Conservation (phyloP, 805 yeast genomes). For the Wickerhamomyces tratensis region DNA sequence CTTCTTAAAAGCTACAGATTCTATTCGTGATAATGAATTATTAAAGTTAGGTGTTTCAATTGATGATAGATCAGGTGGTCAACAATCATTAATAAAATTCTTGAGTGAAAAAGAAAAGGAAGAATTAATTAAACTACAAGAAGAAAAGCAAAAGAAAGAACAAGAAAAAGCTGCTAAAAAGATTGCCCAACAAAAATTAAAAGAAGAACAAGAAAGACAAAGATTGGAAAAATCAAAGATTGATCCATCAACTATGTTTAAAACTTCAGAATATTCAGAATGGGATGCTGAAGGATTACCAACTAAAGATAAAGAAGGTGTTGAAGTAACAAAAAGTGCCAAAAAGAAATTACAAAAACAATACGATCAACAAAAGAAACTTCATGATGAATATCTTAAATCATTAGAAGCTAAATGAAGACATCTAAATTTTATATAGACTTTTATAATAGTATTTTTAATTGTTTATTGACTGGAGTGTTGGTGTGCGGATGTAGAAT, state of each 20-base stretch:
- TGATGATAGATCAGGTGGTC: conserved; percentile 78
- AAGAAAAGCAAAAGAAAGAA: conserved; percentile 44
- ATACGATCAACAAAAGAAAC: conserved; percentile 72
- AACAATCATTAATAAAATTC: conserved; percentile 77
- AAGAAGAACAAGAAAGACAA: conserved; percentile 56
- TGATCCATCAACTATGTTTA: conserved; percentile 68
- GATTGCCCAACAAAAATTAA: conserved; percentile 41
- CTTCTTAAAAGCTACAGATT: conserved; percentile 65
- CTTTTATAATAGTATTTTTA: no score
- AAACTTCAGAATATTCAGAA: conserved; percentile 47
- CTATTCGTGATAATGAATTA: conserved; percentile 61
- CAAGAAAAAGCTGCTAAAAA: conserved; percentile 50
- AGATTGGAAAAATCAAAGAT: conserved; percentile 56
- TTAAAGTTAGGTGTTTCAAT: conserved; percentile 71
- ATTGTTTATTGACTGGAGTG: no score
- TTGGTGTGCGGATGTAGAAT: no score
- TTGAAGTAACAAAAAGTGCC: conserved; percentile 77
- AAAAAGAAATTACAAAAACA: conserved; percentile 74
- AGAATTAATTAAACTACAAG: conserved; percentile 48
- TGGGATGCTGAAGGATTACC: conserved; percentile 90
- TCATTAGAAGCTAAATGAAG: background rate
- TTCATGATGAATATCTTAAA: conserved; percentile 53
- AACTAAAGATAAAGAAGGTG: conserved; percentile 63
- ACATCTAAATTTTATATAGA: no score
- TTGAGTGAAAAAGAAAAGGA: conserved; percentile 58